Percentiles rank a stretch among this genome's conserved stretches.
These are phyloP conservation scores for Lippia alba DNA, from an alignment of 305 asterid species.

Conservation along the genomic window DNA sequence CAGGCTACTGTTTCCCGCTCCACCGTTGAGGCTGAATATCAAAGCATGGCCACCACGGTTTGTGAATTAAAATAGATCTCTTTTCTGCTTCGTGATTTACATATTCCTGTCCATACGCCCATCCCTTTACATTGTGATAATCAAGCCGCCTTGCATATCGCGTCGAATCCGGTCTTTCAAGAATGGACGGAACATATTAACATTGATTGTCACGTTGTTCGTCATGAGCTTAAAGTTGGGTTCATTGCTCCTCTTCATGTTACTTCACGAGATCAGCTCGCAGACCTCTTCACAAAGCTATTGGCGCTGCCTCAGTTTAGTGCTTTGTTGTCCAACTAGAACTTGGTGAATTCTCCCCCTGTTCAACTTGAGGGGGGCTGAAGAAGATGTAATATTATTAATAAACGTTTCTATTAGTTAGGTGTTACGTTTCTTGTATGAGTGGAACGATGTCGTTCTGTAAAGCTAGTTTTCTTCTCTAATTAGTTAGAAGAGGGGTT, in stretches of 20 bases:
- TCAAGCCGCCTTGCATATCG: constrained; percentile 3
- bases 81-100: neutral
- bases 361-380: too few species aligned
- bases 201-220: neutral
- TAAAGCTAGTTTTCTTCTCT: too few species aligned
- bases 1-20: neutral
- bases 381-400: too few species aligned
- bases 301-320: too few species aligned
- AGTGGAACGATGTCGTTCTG: too few species aligned
- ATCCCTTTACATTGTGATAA: neutral
- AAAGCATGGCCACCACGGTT: neutral
- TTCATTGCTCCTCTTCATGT: neutral
- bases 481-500: too few species aligned
- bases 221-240: neutral
- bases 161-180: constrained; percentile 6
- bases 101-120: neutral
- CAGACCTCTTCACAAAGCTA: too few species aligned
- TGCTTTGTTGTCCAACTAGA: too few species aligned
- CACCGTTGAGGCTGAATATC: neutral
- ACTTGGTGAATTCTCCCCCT: too few species aligned
- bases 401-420: too few species aligned
- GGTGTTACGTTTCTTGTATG: too few species aligned
- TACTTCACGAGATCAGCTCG: too few species aligned
- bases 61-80: neutral
- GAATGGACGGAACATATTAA: constrained; percentile 1